phyloP scores from a whole-genome alignment of 2,329 filamentous ascomycete genomes.

The Pestalotiopsis sp. region DNA sequence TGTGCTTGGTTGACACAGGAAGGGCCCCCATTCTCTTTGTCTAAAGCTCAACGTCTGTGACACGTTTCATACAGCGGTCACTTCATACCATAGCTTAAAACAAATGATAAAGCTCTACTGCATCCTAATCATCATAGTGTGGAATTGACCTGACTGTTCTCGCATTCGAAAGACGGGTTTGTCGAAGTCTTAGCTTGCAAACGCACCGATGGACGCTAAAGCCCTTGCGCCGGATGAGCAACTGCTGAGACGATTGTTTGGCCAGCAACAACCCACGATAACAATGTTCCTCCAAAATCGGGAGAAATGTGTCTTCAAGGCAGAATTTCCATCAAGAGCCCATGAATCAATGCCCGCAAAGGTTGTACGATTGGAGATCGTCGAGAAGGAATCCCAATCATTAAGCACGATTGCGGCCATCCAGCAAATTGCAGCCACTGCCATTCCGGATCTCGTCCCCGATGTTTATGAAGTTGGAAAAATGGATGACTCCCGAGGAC shows the following conservation, averaged over 20 bases:
- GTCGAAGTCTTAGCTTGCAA: too few species aligned
- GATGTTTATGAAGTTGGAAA: background rate
- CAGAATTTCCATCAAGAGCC: background rate
- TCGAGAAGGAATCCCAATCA: background rate
- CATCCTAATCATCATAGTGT: too few species aligned
- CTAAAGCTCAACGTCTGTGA: too few species aligned
- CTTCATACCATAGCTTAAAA: too few species aligned
- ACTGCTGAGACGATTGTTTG: background rate
- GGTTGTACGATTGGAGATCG: background rate
- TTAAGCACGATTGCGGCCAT: background rate
- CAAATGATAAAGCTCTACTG: too few species aligned
- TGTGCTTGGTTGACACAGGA: too few species aligned
- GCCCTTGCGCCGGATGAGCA: background rate
- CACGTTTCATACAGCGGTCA: too few species aligned
- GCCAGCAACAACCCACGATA: background rate
- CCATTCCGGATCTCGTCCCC: background rate
- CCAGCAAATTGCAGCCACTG: background rate
- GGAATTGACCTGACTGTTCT: too few species aligned
- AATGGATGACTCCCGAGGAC: background rate
- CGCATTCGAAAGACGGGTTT: too few species aligned
- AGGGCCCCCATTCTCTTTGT: too few species aligned
- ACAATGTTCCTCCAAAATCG: background rate
- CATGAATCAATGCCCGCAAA: background rate
- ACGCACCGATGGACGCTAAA: background rate
- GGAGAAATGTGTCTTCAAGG: background rate